These are phyloP conservation scores for Pelargonium citronellum DNA, from an alignment of 441 rosid species.

Conservation along the genomic window DNA sequence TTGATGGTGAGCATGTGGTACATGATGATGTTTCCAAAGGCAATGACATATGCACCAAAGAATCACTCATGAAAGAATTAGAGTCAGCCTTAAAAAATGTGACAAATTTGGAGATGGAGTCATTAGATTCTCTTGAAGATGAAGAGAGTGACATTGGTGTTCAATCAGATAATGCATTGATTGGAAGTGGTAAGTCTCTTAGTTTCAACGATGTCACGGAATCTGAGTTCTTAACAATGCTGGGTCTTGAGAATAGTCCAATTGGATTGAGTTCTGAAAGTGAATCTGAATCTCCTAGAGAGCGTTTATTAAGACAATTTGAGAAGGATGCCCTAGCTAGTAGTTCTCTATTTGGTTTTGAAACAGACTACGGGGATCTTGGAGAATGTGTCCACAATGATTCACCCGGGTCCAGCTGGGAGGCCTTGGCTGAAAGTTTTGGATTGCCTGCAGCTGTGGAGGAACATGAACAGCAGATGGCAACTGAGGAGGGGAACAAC, in stretches of 20 bases:
- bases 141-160: conserved; percentile 33
- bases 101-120: conserved; percentile 51
- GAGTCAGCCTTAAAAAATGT: conserved; percentile 61
- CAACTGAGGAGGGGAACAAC: conserved; percentile 32
- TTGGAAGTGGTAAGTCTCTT: conserved; percentile 33
- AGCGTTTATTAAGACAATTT: conserved; percentile 74
- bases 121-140: conserved; percentile 46
- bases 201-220: conserved; percentile 52
- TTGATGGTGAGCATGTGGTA: conserved; percentile 26
- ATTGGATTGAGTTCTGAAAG: conserved; percentile 58
- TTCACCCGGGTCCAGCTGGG: conserved; percentile 28
- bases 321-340: conserved; percentile 69
- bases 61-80: conserved; percentile 59
- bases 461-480: conserved; percentile 40
- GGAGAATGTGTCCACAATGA: conserved; percentile 36
- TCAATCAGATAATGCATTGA: conserved; percentile 27
- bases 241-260: conserved; percentile 70
- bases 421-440: conserved; percentile 39
- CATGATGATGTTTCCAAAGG: conserved; percentile 28
- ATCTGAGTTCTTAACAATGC: conserved; percentile 73
- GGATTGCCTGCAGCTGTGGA: conserved; percentile 53
- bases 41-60: conserved; percentile 43
- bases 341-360: conserved; percentile 56
- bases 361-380: conserved; percentile 35
- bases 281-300: conserved; percentile 95